Evolutionary conservation across 352 stramenopile genomes (phyloP).

Genomic region (Pythium coloratum): DNA sequence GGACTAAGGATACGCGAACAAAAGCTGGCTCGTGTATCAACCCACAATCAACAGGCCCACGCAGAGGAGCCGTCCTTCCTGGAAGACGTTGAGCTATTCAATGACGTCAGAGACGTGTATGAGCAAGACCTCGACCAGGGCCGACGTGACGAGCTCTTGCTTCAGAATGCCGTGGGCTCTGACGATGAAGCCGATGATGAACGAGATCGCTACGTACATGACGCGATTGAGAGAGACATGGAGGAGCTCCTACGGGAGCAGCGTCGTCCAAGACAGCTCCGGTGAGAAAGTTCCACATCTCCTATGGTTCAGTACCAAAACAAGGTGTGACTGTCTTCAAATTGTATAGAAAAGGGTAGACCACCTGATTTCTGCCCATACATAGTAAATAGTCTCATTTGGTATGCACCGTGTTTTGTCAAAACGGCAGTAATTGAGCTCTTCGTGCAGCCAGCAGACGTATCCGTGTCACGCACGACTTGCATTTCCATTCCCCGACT

Average conservation of each 20-base stretch:
- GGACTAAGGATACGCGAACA: slow-evolving; percentile 35
- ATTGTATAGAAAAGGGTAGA: neutral
- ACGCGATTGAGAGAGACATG: slow-evolving; percentile 43
- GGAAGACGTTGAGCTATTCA: slow-evolving; percentile 44
- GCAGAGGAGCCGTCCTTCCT: slow-evolving; percentile 12
- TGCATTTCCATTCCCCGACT: neutral
- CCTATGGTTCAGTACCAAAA: slow-evolving; percentile 1
- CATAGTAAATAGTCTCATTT: too few species aligned
- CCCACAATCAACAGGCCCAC: neutral
- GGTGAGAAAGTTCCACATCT: neutral
- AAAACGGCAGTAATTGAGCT: slow-evolving; percentile 4
- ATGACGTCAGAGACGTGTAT: slow-evolving; percentile 40
- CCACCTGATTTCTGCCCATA: neutral
- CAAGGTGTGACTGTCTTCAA: slow-evolving; percentile 9
- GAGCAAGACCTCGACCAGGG: slow-evolving; percentile 24
- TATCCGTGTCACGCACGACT: slow-evolving; percentile 14
- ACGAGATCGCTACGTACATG: slow-evolving; percentile 30
- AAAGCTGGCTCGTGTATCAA: slow-evolving; percentile 25
- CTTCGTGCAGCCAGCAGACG: slow-evolving; percentile 2
- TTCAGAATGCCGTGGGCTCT: neutral
- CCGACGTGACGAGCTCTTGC: slow-evolving; percentile 5
- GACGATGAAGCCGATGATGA: neutral
- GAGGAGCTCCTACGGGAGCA: slow-evolving; percentile 32
- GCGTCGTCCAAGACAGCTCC: neutral
- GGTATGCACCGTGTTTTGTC: slow-evolving; percentile 10